Evolutionary conservation across 805 yeast species (phyloP), one percentile per base, ranked within the genome.

Genomic region (Komagataella phaffii): DNA sequence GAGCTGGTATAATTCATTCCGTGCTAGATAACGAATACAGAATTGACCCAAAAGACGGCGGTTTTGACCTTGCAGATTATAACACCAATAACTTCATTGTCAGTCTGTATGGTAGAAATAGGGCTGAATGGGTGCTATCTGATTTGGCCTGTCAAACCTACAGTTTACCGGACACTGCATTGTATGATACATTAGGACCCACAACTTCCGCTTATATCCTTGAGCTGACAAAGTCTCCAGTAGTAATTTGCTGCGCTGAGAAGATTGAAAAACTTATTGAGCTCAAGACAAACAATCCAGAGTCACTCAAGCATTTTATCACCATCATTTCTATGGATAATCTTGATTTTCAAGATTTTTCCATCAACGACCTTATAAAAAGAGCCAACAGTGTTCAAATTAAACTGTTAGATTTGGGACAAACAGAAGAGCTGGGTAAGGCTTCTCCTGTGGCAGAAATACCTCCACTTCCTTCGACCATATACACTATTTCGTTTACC

Each of bases 111-210:
- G 74, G 84, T 21, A 69, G 73, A 17, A 83, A 83, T 61, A 69
- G 80, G 49, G 70, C 76, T 7, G 87, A 85, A 64, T 85, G 93
- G 93, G 71, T 74, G 36, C 61, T 84, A 17, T 64, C 85, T 24
- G 93, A 85, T 65, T 63, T 84, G 58, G 89, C 88, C 0, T 79
- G 85, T 58, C 74, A 73, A 47, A 73, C 79, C 6, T 82, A 77
- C 66, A 74, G 74, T 63, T 73, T 70, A 45, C 63, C 77, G n/a
- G 72, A 73, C 53, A 79, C 81, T 8, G 75, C 81, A 3, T 61
- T 79, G 19, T 79, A 79, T 58, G 83, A 79, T 54, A 77, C 83
- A 7, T 61, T 79, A 53, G 84, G 83, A 3, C 73, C 81, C 1
- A 73, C 72, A 46, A 74, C 91, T 3, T 74, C 88, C 2, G 75